Conservation (phyloP, 2,329 filamentous ascomycete genomes). For the Xylariaceae sp. region DNA sequence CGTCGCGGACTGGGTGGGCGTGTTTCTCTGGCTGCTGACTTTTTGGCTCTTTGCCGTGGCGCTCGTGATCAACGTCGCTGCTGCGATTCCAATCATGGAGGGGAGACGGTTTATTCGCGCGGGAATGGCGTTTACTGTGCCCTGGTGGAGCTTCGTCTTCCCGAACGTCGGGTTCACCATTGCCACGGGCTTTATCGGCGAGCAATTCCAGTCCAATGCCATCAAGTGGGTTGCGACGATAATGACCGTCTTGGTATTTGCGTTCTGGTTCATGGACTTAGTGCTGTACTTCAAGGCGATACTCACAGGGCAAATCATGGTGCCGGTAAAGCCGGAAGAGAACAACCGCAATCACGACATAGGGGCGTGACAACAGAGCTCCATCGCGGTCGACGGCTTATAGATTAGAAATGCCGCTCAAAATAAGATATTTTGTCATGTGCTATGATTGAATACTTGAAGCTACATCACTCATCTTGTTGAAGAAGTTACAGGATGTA, state of each 20-base stretch:
- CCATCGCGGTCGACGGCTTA: too few relatives aligned
- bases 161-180: slow-evolving; percentile 17
- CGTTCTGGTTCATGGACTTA: not conserved
- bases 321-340: too few relatives aligned
- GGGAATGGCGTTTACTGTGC: slow-evolving; percentile 14
- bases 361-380: too few relatives aligned
- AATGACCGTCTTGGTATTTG: slow-evolving; percentile 13
- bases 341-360: too few relatives aligned
- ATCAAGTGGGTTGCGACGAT: slow-evolving; percentile 14
- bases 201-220: slow-evolving; percentile 7
- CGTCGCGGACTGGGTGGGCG: slow-evolving; percentile 6
- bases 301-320: too few relatives aligned
- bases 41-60: slow-evolving; percentile 12
- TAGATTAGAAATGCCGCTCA: too few relatives aligned
- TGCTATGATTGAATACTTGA: too few relatives aligned
- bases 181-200: slow-evolving; percentile 14
- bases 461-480: too few relatives aligned
- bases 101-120: not conserved
- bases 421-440: too few relatives aligned
- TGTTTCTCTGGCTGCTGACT: slow-evolving; percentile 12
- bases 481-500: too few relatives aligned
- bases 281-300: too few relatives aligned
- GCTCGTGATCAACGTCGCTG: slow-evolving; percentile 2
- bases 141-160: slow-evolving; percentile 18
- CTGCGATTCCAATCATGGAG: too few relatives aligned